A percentile compares a stretch with the other conserved stretches of the same genome.
Evolutionary conservation across 331 rosid genomes (phyloP).

Genomic region (Cucumis variabilis): DNA sequence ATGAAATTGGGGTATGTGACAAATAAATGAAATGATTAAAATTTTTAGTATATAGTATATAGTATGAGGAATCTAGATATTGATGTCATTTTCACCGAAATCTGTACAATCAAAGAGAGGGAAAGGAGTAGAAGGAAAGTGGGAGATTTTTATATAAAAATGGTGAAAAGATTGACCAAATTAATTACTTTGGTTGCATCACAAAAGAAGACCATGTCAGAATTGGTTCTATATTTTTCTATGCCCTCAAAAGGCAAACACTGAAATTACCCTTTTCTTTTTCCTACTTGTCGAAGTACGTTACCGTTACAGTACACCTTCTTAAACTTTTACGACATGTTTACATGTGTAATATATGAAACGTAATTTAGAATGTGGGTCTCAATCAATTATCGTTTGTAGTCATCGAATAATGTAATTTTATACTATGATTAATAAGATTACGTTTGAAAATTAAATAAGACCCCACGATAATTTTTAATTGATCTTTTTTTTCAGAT

Average conservation of each 20-base stretch:
- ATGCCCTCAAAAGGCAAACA: neutral
- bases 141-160: neutral
- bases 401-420: no score
- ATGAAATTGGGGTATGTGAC: neutral
- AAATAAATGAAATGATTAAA: neutral
- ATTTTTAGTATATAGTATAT: neutral
- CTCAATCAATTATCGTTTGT: no score
- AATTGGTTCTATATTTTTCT: neutral
- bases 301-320: no score
- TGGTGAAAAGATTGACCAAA: slow-evolving; percentile 16
- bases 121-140: neutral
- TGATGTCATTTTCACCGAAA: slow-evolving; percentile 80
- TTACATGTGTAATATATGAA: no score
- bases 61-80: neutral
- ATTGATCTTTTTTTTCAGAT: no score
- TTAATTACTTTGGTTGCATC: neutral
- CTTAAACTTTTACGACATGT: no score
- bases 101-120: slow-evolving; percentile 51
- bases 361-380: no score
- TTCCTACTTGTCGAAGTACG: no score
- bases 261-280: neutral
- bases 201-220: slow-evolving; percentile 17
- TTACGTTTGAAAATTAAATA: no score
- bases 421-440: no score
- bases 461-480: no score